A percentile compares a stretch with the other conserved stretches of the same genome.
Conservation (phyloP, 2,329 filamentous ascomycete genomes). For the Nakataea oryzae region DNA sequence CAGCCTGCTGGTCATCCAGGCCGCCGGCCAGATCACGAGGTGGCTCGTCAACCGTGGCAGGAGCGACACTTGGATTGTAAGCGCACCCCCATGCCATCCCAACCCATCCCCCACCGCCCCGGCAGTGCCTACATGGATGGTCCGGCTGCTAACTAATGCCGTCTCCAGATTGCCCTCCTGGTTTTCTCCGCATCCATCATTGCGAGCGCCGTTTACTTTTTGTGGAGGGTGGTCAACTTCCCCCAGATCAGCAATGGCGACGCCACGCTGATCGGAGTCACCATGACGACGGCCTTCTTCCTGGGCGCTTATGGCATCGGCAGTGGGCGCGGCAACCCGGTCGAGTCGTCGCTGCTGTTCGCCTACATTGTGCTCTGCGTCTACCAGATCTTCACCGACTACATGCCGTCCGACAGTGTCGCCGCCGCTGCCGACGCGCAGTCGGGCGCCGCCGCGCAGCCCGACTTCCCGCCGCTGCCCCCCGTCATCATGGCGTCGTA, state of each 20-base stretch:
- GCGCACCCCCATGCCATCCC: conserved; percentile 19
- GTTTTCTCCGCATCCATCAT: conserved; percentile 85
- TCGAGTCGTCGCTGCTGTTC: conserved; percentile 90
- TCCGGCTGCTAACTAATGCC: neutral
- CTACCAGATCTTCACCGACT: conserved; percentile 99
- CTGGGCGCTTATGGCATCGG: conserved; percentile 89
- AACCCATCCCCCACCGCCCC: too few species aligned
- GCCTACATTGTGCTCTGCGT: conserved; percentile 97
- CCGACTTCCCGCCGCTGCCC: conserved; percentile 92
- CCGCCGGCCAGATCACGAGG: conserved; percentile 83
- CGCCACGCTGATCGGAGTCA: conserved; percentile 82
- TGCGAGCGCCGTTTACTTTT: conserved; percentile 87
- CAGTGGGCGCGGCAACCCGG: conserved; percentile 85
- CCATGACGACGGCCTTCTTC: conserved; percentile 86
- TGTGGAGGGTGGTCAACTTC: conserved; percentile 91
- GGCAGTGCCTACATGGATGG: too few species aligned
- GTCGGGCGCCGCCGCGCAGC: conserved; percentile 30
- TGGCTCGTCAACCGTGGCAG: conserved; percentile 90
- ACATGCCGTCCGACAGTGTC: conserved; percentile 58
- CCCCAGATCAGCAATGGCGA: conserved; percentile 88
- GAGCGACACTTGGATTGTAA: conserved; percentile 93
- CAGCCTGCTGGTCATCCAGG: conserved; percentile 90
- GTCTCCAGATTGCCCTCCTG: conserved; percentile 67
- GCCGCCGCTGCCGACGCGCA: conserved; percentile 46
- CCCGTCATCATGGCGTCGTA: conserved; percentile 98